phyloP scores from a whole-genome alignment of 176 grass and related monocot species.

The Oryza meridionalis region DNA sequence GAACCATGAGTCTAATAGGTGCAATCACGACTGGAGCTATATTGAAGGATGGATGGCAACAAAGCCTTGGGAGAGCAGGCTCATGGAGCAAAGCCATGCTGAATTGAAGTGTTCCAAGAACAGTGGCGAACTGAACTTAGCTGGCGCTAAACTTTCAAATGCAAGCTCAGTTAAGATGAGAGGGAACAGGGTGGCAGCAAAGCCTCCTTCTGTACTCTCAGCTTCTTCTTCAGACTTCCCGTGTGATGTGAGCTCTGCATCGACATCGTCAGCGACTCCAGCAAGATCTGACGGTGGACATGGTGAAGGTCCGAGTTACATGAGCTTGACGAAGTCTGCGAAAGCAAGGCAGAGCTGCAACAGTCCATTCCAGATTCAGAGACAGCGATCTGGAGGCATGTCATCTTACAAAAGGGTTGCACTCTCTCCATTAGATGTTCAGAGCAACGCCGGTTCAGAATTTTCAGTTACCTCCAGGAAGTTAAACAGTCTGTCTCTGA shows the following conservation, averaged over 20 bases:
- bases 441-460: slow-evolving; percentile 49
- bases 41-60: slow-evolving; percentile 78
- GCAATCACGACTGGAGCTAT: slow-evolving; percentile 48
- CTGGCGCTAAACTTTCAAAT: slow-evolving; percentile 45
- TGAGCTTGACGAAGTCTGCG: slow-evolving; percentile 72
- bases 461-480: slow-evolving; percentile 31
- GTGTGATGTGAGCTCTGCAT: slow-evolving; percentile 41
- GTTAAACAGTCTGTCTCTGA: slow-evolving; percentile 35
- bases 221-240: slow-evolving; percentile 60
- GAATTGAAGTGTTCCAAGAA: slow-evolving; percentile 37
- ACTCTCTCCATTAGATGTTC: slow-evolving; percentile 58
- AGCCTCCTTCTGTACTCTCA: slow-evolving; percentile 44
- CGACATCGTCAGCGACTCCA: slow-evolving; percentile 52
- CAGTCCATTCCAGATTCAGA: slow-evolving; percentile 33
- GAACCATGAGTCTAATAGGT: slow-evolving; percentile 38
- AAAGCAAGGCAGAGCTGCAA: slow-evolving; percentile 60
- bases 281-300: slow-evolving; percentile 44
- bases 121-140: slow-evolving; percentile 39
- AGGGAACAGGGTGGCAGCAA: slow-evolving; percentile 64
- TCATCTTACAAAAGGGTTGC: slow-evolving; percentile 42
- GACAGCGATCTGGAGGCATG: slow-evolving; percentile 47
- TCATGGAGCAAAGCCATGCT: slow-evolving; percentile 34
- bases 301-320: slow-evolving; percentile 59
- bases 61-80: slow-evolving; percentile 72
- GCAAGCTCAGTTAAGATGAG: slow-evolving; percentile 39